phyloP scores from a whole-genome alignment of 2,329 filamentous ascomycete species.

The Fusarium mexicanum region DNA sequence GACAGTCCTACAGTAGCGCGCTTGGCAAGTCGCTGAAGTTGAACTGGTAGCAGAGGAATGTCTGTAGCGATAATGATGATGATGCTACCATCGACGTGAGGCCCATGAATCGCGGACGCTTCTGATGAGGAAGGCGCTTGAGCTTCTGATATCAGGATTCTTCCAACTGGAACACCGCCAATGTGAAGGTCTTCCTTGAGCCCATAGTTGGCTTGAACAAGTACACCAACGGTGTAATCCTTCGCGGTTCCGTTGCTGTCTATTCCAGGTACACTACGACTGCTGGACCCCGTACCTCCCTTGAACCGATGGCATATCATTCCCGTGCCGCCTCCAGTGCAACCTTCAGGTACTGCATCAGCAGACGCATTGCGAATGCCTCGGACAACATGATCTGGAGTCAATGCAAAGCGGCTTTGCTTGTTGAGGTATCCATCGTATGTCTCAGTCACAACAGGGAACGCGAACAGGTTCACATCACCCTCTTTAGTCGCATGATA shows the following conservation, averaged over 20 bases:
- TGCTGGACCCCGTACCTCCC: constrained; percentile 72
- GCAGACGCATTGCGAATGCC: constrained; percentile 62
- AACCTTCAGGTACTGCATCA: constrained; percentile 67
- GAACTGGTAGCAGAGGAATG: constrained; percentile 45
- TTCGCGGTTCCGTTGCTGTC: constrained; percentile 46
- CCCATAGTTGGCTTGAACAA: constrained; percentile 75
- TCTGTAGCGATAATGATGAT: constrained; percentile 49
- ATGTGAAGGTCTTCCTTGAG: constrained; percentile 64
- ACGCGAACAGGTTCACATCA: constrained; percentile 61
- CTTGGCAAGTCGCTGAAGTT: constrained; percentile 61
- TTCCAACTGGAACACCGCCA: constrained; percentile 69
- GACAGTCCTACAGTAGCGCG: constrained; percentile 70
- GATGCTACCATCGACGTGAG: constrained; percentile 49
- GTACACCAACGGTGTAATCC: constrained; percentile 67
- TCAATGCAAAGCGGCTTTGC: constrained; percentile 63
- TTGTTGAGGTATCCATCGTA: constrained; percentile 71
- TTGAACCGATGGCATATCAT: constrained; percentile 75
- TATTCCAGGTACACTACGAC: constrained; percentile 62
- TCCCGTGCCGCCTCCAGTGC: constrained; percentile 72
- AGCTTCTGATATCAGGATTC: constrained; percentile 53
- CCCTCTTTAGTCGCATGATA: constrained; percentile 54
- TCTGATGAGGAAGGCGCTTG: constrained; percentile 43
- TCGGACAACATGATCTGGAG: constrained; percentile 61
- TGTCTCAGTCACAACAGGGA: constrained; percentile 70
- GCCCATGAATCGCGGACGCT: constrained; percentile 36